Percentiles rank a stretch among this genome's conserved stretches.
phyloP scores from a whole-genome alignment of 2,329 filamentous ascomycete species.

The Penicillium freii region DNA sequence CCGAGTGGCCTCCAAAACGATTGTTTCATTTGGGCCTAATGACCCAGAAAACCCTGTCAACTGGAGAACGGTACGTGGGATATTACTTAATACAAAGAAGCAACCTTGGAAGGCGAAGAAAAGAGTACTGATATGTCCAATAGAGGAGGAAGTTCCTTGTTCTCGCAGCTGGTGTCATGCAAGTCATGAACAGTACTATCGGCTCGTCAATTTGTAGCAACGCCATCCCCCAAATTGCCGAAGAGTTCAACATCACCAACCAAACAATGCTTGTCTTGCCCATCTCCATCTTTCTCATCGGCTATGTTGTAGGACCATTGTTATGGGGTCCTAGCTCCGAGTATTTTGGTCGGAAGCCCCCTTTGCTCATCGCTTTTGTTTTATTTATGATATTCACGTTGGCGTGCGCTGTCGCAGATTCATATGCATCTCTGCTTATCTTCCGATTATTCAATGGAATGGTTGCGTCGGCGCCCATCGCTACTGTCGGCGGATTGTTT shows the following conservation, averaged over 20 bases:
- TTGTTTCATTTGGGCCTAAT: constrained; percentile 36
- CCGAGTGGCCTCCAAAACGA: constrained; percentile 37
- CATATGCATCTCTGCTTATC: constrained; percentile 41
- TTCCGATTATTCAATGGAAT: constrained; percentile 49
- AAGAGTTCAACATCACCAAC: constrained; percentile 36
- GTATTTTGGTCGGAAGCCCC: constrained; percentile 41
- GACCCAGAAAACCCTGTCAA: constrained; percentile 38
- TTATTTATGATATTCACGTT: constrained; percentile 45
- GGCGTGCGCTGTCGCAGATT: constrained; percentile 45
- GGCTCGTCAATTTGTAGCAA: constrained; percentile 42
- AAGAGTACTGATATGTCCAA: not conserved
- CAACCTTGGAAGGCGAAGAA: not conserved
- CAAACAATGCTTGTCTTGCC: constrained; percentile 38
- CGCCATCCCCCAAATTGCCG: constrained; percentile 38
- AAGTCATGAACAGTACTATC: constrained; percentile 44
- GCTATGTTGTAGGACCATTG: constrained; percentile 45
- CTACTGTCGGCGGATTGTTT: constrained; percentile 47
- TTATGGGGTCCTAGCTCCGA: constrained; percentile 48
- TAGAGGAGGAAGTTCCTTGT: constrained; percentile 34
- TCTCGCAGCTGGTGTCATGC: constrained; percentile 37
- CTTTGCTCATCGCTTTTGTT: constrained; percentile 53
- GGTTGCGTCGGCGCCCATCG: constrained; percentile 46
- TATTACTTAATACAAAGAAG: not conserved
- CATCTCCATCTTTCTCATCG: constrained; percentile 43
- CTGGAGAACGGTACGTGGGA: constrained; percentile 30